Base-by-base conservation (phyloP, 768 basidiomycete genomes). In the Rhodosporidiobolus sp. region DNA sequence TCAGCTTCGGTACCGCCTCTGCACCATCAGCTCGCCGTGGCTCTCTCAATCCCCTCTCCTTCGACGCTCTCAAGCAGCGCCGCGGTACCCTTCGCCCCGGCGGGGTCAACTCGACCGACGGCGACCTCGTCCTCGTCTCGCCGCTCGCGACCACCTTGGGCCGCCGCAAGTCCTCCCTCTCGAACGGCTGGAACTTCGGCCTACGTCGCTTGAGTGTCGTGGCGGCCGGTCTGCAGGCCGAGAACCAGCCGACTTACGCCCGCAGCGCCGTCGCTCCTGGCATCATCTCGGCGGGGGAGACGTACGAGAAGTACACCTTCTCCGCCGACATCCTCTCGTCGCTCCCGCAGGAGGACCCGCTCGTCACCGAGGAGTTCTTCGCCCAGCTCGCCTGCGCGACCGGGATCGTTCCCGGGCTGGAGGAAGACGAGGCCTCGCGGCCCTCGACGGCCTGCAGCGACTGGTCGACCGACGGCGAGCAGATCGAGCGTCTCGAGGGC, bases 51-150 rank as follows among this genome's bases (percentile, higher is more conserved):
- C 46, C 57, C 3, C 52, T 62, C 14, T 50, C 69, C 24, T 64
- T 69, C 56, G 57, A 54, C 34, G 74, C 70, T 6, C 64, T 75
- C 20, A 62, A 69, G 45, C 71, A 59, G 6, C 74, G 74, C 0
- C 70, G 74, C 1, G 64, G 67, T 12, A 75, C 74, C 4, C 12
- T 75, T 22, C 63, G 70, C 4, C 49, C 71, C 3, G 28, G 56
- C 34, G 24, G 45, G 16, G 0, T 45, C 16, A 20, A 52, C 5
- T 49, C 38, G 9, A 38, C 9, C 2, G 50, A 61, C 20, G 70
- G 64, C 22, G 70, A 75, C 59, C 56, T 75, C 43, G 69, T 75
- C 67, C 70, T 75, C 70, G 69, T 75, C 65, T 72, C 70, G 55
- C 74, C 70, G 16, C 35, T 67, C 22, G 52, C 63, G 34, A 62